These are phyloP conservation scores for Microdochium paspali DNA, from an alignment of 2,329 filamentous ascomycete genomes.

Conservation along the genomic window DNA sequence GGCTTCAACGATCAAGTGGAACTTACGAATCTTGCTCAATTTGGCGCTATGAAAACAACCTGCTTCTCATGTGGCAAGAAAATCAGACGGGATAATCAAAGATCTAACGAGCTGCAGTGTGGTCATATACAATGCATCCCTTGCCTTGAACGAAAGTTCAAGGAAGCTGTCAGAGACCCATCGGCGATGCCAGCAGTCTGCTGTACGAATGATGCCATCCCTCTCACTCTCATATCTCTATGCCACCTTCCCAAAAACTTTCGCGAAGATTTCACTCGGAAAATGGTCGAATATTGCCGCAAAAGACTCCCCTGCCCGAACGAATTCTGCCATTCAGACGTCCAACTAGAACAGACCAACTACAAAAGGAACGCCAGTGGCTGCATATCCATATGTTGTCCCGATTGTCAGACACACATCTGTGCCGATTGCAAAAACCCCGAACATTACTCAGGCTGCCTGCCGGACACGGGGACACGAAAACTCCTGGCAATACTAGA, in stretches of 20 bases:
- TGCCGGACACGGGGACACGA: neutral
- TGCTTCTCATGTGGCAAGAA: neutral
- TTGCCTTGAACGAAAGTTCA: neutral
- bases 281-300: neutral
- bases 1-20: neutral
- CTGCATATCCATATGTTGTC: neutral
- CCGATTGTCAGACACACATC: neutral
- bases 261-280: neutral
- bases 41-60: neutral
- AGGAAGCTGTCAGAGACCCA: neutral
- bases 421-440: neutral
- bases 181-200: neutral
- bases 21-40: neutral
- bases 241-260: neutral
- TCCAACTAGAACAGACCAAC: neutral
- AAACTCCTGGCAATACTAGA: neutral
- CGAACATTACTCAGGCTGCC: neutral
- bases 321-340: neutral
- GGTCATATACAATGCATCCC: neutral
- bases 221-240: neutral
- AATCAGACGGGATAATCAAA: neutral
- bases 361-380: neutral
- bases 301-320: neutral
- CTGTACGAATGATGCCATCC: neutral
- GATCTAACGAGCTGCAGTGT: neutral